Evolutionary conservation across 2,329 filamentous ascomycete genomes (phyloP), one percentile per base, ranked within the genome.

Genomic region (Fusarium subtropicale): DNA sequence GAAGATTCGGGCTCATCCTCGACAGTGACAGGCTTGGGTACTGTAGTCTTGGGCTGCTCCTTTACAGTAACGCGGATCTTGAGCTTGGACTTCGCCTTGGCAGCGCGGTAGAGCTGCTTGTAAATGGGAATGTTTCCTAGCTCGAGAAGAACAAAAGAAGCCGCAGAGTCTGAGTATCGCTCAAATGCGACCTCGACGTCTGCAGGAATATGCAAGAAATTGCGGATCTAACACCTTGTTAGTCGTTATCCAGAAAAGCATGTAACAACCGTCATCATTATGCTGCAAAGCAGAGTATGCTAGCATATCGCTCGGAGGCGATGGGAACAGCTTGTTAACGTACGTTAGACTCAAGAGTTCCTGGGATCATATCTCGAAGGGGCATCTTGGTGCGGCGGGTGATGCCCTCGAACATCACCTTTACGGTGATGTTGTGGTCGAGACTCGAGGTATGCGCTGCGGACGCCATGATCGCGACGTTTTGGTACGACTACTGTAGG

Each of bases 71-170:
- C 91, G 71, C 90, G 92, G 63, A 99, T 88, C 81, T 96, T 94
- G 73, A 99, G 90, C 90, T 98, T 99, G 71, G 94, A 90, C 86
- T 99, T 99, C 38, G 96, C 96, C 85, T 97, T 99, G 69, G 96
- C 96, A 71, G 96, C 96, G 75, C 96, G 91, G 79, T 96, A 95
- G 42, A 99, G 90, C 79, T 97, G 96, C 85, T 97, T 98, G 86
- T 97, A 99, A 76, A 97, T 92, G 46, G 92, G 86, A 11, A 87
- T 82, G 76, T 97, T 97, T 77, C 85, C 85, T 66, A 89, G 84
- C 79, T 97, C 91, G 64, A 99, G 90, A 45, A 87, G 85, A 71
- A 98, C 88, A 80, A 92, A 98, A 69, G 89, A 85, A 46, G 86
- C 91, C 70, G 93, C 92, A 70, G 94, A 97, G 81, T 99, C 96